These are phyloP conservation scores for sunflower (Helianthus annuus) DNA, from an alignment of 129 eudicot genomes.

Conservation along the genomic window DNA sequence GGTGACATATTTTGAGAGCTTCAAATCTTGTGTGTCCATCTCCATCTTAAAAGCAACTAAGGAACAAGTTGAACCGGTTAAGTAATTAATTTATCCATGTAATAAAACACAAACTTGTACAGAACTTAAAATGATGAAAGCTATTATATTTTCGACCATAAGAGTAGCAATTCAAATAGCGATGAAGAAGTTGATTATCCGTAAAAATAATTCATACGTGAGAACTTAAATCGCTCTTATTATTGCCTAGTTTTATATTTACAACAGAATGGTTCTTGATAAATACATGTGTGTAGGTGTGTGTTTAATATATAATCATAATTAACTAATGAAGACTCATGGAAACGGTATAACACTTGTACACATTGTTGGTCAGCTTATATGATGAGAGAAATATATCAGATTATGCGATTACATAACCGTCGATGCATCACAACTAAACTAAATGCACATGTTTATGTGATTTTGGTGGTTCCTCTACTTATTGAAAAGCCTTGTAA, in stretches of 20 bases:
- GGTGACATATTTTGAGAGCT: slow-evolving; percentile 23
- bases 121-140: not conserved
- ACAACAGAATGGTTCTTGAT: too few relatives aligned
- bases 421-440: not conserved
- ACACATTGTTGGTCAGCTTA: not conserved
- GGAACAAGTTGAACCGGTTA: not conserved
- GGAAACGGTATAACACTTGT: not conserved
- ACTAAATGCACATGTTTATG: not conserved
- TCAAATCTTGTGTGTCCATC: slow-evolving; percentile 23
- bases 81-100: not conserved
- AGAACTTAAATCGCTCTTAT: too few relatives aligned
- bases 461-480: too few relatives aligned
- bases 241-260: too few relatives aligned
- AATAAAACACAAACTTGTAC: not conserved
- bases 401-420: not conserved
- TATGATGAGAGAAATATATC: not conserved
- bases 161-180: not conserved
- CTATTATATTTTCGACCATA: not conserved
- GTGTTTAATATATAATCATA: too few relatives aligned
- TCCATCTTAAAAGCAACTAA: slow-evolving; percentile 12
- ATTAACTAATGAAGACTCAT: too few relatives aligned
- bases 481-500: not conserved
- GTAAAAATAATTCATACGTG: not conserved
- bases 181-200: too few relatives aligned
- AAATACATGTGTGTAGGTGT: too few relatives aligned